Base-by-base conservation (phyloP, 73 alveolate species). In the Paraurostyla sp. region DNA sequence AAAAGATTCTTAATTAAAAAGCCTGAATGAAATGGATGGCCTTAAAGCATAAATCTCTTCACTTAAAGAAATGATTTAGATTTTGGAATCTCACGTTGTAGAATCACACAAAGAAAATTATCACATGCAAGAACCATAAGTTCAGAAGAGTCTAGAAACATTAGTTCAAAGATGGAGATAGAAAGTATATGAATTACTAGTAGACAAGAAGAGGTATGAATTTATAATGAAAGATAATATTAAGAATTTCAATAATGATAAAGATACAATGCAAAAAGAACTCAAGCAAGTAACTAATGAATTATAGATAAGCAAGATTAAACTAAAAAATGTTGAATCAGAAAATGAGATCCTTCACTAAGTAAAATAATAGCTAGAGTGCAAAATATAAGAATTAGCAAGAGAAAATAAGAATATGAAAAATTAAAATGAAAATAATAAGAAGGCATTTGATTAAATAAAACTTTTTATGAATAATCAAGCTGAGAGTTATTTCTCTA, bases 171-270 rank as follows among this genome's bases (percentile, higher is more conserved):
- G 71, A 48, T 73, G 87, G 87, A 45, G 87, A 27, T 13, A 73
- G 11, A 73, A 73, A 33, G 87, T 73, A 18, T 73, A 73, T 73
- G 87, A 73, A 48, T 45, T 45, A 20, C 87, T 73, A 16, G 71
- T 73, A 20, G 87, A 45, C 30, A 73, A 73, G 49, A 73, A 73
- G 49, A 73, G 87, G 49, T 50, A 73, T 73, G 87, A 73, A 48
- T 30, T 45, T 43, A 73, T 73, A 3, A 73, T 73, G 1, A 73
- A 50, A 73, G 87, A 73, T 4, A 73, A 73, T 50, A 22, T 30
- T 29, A 40, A 49, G 49, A 30, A 27, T 29, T 73, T 48, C 33
- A 48, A 40, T 1, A 9, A 20, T 3, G 87, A 73, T n/a, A 73
- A 50, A 27, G 48, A 45, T 3, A 18, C 41, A 18, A 1, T 73